Conservation (phyloP, 306 rosid genomes). For the Castanea sativa region DNA sequence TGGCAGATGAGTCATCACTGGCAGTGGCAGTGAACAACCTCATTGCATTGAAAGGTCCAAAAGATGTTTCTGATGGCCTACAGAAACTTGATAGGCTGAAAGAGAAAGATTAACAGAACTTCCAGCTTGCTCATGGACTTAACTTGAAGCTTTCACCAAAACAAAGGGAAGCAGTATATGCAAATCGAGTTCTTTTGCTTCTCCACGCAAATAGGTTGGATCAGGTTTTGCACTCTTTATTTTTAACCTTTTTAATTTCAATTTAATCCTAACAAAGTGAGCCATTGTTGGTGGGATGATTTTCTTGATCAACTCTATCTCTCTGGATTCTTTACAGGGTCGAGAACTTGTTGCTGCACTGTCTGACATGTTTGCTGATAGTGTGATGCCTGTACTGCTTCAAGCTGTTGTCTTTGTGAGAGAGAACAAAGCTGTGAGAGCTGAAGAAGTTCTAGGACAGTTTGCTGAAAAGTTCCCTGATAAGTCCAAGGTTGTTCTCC, state of each 20-base stretch:
- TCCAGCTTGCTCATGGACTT: conserved; percentile 66
- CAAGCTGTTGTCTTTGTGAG: conserved; percentile 80
- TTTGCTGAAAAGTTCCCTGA: conserved; percentile 81
- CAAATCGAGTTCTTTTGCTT: conserved; percentile 81
- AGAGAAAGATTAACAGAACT: conserved; percentile 70
- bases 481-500: conserved; percentile 61
- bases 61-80: conserved; percentile 92
- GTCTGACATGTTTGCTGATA: conserved; percentile 77
- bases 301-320: conserved; percentile 24
- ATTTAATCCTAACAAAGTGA: not conserved
- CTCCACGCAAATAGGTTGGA: conserved; percentile 88
- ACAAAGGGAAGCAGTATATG: conserved; percentile 75
- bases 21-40: conserved; percentile 95
- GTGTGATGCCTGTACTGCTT: conserved; percentile 64
- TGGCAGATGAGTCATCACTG: conserved; percentile 80
- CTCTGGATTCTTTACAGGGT: conserved; percentile 47
- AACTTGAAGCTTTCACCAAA: conserved; percentile 70
- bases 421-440: conserved; percentile 90
- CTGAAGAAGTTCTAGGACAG: conserved; percentile 80
- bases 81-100: conserved; percentile 85
- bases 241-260: not conserved
- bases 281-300: conserved; percentile 4
- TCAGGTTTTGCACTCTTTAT: conserved; percentile 55
- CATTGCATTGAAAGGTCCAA: conserved; percentile 71
- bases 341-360: conserved; percentile 80